Conservation (phyloP, 441 rosid genomes). For the Erodium trifolium region DNA sequence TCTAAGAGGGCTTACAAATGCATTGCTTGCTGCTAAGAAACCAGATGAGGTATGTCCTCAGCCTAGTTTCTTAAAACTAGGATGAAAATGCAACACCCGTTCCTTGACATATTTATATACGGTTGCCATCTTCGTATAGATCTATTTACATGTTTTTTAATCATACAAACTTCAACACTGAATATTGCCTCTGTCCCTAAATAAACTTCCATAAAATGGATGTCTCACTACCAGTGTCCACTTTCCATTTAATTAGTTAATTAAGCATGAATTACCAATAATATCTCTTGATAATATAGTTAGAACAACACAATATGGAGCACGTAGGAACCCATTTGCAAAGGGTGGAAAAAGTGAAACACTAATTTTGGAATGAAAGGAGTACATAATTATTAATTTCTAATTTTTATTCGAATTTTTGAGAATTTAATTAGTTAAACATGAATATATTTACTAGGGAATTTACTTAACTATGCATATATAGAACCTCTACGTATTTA, state of each 20-base stretch:
- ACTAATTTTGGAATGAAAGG: background rate
- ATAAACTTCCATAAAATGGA: too few species aligned
- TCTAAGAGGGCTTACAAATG: constrained; percentile 66
- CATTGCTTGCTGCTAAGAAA: constrained; percentile 79
- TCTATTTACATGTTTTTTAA: background rate
- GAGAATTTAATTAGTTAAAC: background rate
- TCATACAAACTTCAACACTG: background rate
- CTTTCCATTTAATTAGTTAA: too few species aligned
- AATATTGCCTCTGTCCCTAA: background rate
- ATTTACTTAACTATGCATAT: background rate
- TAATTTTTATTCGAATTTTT: too few species aligned
- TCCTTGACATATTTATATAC: background rate
- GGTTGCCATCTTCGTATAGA: background rate
- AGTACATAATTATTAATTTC: background rate
- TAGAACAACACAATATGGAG: background rate
- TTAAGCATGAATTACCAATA: too few species aligned
- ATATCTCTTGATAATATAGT: background rate
- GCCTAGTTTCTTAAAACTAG: constrained; percentile 11
- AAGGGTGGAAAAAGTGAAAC: background rate
- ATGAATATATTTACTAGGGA: background rate
- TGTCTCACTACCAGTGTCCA: too few species aligned
- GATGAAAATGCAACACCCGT: background rate
- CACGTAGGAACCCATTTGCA: background rate
- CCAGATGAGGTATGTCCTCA: constrained; percentile 67
- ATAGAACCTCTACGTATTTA: background rate